Percentiles rank a stretch among this genome's conserved stretches.
phyloP scores from a whole-genome alignment of 371 early-diverging fungal genomes.

The Chytridium lagenaria region DNA sequence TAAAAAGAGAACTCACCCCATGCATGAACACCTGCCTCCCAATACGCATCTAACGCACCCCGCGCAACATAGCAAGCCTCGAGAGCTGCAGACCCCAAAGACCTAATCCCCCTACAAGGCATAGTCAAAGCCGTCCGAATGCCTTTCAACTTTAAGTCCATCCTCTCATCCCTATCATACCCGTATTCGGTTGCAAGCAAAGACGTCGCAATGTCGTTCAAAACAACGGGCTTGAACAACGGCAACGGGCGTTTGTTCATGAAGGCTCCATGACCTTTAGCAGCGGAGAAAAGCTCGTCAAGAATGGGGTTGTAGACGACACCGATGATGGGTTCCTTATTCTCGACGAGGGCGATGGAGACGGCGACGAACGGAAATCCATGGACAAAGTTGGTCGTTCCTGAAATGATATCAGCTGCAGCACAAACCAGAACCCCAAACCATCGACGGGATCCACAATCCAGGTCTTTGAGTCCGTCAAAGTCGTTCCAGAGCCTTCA shows the following conservation, averaged over 20 bases:
- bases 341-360: constrained; percentile 80
- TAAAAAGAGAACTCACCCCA: constrained; percentile 68
- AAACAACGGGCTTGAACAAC: constrained; percentile 60
- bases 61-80: constrained; percentile 82
- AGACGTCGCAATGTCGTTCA: constrained; percentile 68
- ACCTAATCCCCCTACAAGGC: constrained; percentile 71
- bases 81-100: constrained; percentile 81
- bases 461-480: constrained; percentile 86
- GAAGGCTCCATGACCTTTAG: constrained; percentile 73
- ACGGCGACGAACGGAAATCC: constrained; percentile 87
- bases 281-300: constrained; percentile 68
- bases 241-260: constrained; percentile 64
- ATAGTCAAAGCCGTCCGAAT: constrained; percentile 35
- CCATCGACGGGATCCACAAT: constrained; percentile 88
- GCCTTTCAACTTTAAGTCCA: constrained; percentile 68
- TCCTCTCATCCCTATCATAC: constrained; percentile 64
- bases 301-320: constrained; percentile 90
- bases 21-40: constrained; percentile 82
- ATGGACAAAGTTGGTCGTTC: constrained; percentile 90
- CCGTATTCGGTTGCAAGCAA: constrained; percentile 87
- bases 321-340: constrained; percentile 80
- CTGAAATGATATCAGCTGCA: constrained; percentile 6
- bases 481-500: constrained; percentile 23
- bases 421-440: background rate
- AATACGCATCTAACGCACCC: constrained; percentile 86